These are phyloP conservation scores for Rhynchospora tenuis DNA, from an alignment of 176 grass and related monocot genomes.

Conservation along the genomic window DNA sequence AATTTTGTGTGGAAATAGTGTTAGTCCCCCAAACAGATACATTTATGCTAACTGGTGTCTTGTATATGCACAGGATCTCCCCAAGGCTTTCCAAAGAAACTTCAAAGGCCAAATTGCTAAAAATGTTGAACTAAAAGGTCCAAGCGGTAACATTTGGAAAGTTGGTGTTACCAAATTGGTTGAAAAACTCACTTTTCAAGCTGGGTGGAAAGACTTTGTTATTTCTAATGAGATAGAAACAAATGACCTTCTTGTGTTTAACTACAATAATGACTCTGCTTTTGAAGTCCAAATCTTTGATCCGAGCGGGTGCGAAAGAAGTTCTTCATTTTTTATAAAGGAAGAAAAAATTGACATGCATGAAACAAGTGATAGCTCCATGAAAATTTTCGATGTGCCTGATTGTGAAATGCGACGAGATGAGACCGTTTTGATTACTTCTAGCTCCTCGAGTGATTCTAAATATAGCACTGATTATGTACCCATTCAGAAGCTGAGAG, in stretches of 20 bases:
- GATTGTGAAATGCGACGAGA: neutral
- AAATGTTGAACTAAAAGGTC: slow-evolving; percentile 19
- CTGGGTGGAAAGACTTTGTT: slow-evolving; percentile 48
- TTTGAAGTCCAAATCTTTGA: slow-evolving; percentile 43
- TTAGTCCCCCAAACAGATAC: too few species aligned
- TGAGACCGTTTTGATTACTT: neutral
- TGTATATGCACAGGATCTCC: slow-evolving; percentile 24
- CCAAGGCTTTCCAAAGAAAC: slow-evolving; percentile 21
- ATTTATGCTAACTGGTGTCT: neutral
- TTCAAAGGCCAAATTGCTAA: slow-evolving; percentile 23
- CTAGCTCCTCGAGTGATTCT: neutral
- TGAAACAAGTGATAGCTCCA: neutral
- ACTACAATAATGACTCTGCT: slow-evolving; percentile 8
- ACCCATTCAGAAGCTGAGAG: neutral
- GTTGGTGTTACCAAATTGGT: neutral
- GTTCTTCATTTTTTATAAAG: neutral
- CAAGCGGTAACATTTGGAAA: slow-evolving; percentile 32
- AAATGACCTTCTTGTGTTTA: slow-evolving; percentile 49
- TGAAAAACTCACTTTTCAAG: slow-evolving; percentile 6
- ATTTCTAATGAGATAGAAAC: slow-evolving; percentile 28
- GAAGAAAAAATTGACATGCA: neutral
- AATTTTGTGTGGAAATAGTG: too few species aligned
- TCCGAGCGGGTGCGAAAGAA: slow-evolving; percentile 37
- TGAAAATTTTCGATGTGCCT: neutral
- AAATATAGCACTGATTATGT: neutral